These are phyloP conservation scores for Aspergillus sparsus DNA, from an alignment of 495 filamentous ascomycete species.

Conservation along the genomic window DNA sequence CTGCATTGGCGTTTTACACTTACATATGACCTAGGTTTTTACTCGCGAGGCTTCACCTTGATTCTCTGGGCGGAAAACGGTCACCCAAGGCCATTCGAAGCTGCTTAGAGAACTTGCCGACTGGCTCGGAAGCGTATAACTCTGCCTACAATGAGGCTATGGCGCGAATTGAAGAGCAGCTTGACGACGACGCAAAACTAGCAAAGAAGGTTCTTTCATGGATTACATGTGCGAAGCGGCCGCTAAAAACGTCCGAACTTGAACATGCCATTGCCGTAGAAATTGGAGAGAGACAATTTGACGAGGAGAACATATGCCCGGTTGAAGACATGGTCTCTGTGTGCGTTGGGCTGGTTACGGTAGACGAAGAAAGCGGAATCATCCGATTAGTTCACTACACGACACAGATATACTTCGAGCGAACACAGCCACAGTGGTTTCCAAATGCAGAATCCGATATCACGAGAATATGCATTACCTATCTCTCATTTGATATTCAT, in stretches of 20 bases:
- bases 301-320: not conserved
- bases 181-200: slow-evolving; percentile 34
- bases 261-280: slow-evolving; percentile 51
- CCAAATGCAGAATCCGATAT: too few species aligned
- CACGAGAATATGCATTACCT: too few species aligned
- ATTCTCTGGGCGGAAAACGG: slow-evolving; percentile 41
- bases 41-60: slow-evolving; percentile 52
- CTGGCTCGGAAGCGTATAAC: slow-evolving; percentile 21
- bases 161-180: slow-evolving; percentile 27
- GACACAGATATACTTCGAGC: too few species aligned
- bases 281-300: slow-evolving; percentile 1
- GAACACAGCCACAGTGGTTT: too few species aligned
- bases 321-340: too few species aligned
- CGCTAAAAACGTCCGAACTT: slow-evolving; percentile 46
- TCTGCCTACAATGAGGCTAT: slow-evolving; percentile 29
- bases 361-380: too few species aligned
- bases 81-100: slow-evolving; percentile 33
- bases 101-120: slow-evolving; percentile 37
- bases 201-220: slow-evolving; percentile 30
- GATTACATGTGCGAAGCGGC: slow-evolving; percentile 41
- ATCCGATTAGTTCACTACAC: too few species aligned
- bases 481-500: too few species aligned
- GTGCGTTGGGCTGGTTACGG: too few species aligned
- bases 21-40: slow-evolving; percentile 47
- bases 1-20: slow-evolving; percentile 1